Evolutionary conservation across 257 asterid species (phyloP).

Genomic region (Vinca minor): DNA sequence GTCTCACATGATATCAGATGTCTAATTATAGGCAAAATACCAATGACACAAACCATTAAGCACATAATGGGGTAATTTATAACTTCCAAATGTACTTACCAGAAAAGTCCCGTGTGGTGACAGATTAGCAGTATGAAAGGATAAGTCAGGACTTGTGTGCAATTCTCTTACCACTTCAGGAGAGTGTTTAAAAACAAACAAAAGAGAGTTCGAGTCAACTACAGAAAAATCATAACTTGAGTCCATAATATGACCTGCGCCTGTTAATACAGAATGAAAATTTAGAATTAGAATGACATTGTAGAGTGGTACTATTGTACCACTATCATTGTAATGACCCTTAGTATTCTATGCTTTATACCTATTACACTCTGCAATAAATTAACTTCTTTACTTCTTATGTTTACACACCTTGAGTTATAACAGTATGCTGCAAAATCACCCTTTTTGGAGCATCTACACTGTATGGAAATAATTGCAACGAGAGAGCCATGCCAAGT

Average conservation of each 20-base stretch:
- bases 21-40: not conserved
- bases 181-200: slow-evolving; percentile 78
- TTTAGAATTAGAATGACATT: slow-evolving; percentile 12
- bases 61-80: not conserved
- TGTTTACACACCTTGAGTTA: slow-evolving; percentile 53
- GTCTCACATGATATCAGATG: slow-evolving; percentile 5
- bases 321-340: not conserved
- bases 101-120: slow-evolving; percentile 59
- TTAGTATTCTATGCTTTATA: not conserved
- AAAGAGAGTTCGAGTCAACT: slow-evolving; percentile 79
- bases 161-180: slow-evolving; percentile 66
- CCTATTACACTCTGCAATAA: not conserved
- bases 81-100: slow-evolving; percentile 40
- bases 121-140: slow-evolving; percentile 38
- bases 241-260: slow-evolving; percentile 46
- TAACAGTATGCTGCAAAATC: slow-evolving; percentile 71
- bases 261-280: slow-evolving; percentile 37
- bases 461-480: slow-evolving; percentile 95
- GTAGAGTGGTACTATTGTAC: not conserved
- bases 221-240: slow-evolving; percentile 80
- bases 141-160: slow-evolving; percentile 41
- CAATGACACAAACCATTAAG: not conserved
- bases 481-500: slow-evolving; percentile 72
- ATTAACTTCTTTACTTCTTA: slow-evolving; percentile 2
- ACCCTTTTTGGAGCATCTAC: slow-evolving; percentile 91